Conservation (phyloP, 2,329 filamentous ascomycete species). For the Alternaria postmessia region DNA sequence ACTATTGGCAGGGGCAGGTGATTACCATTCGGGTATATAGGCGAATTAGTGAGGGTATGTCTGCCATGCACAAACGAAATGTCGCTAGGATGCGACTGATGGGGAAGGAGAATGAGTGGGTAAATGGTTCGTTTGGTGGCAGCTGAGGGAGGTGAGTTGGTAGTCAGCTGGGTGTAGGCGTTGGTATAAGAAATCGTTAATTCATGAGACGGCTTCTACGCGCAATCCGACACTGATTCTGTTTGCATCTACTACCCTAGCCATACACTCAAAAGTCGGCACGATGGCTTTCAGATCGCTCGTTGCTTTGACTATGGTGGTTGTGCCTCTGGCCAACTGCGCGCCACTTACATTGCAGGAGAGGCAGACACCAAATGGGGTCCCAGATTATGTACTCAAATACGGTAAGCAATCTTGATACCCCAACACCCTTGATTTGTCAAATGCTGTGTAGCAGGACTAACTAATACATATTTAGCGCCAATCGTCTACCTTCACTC, state of each 20-base stretch:
- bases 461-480: slow-evolving; percentile 39
- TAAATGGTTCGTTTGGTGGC: not conserved
- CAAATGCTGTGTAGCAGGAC: not conserved
- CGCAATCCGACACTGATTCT: not conserved
- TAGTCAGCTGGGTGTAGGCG: slow-evolving; percentile 10
- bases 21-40: not conserved
- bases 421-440: not conserved
- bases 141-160: not conserved
- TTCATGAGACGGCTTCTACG: not conserved
- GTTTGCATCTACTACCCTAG: slow-evolving; percentile 1
- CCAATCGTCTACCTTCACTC: slow-evolving; percentile 57
- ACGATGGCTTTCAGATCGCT: slow-evolving; percentile 24
- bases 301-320: slow-evolving; percentile 17
- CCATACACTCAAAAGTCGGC: slow-evolving; percentile 1
- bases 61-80: slow-evolving; percentile 8
- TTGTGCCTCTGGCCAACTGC: slow-evolving; percentile 23
- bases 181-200: slow-evolving; percentile 8
- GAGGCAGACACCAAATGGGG: slow-evolving; percentile 34
- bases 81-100: slow-evolving; percentile 2
- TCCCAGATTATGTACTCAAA: slow-evolving; percentile 50
- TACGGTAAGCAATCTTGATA: slow-evolving; percentile 42
- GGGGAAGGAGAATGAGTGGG: slow-evolving; percentile 2
- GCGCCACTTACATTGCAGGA: slow-evolving; percentile 28
- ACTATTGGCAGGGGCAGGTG: slow-evolving; percentile 8
- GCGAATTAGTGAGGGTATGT: slow-evolving; percentile 4